Base-by-base conservation (phyloP, 164 flowering plant genomes). In the Platanus orientalis region DNA sequence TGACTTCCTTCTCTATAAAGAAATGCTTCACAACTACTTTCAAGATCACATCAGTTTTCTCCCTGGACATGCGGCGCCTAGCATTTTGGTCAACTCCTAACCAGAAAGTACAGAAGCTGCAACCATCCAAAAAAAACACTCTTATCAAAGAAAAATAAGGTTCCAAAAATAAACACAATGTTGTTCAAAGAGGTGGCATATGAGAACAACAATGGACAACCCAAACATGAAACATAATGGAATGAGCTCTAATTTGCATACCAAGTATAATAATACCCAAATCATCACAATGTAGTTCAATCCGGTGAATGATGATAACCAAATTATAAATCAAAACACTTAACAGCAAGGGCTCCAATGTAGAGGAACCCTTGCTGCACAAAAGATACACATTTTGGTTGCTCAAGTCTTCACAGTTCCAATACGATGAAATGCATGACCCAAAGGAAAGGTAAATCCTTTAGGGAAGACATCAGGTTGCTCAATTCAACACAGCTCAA, bases 1-100 rank as follows among this genome's bases (percentile, higher is more conserved):
- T 87, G 60, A 92, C 98, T 79, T 92, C 98, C 80, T 92, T 90
- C 78, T 90, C 97, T 77, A 92, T 83, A 62, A 92, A 92, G 67
- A 90, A 92, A 44, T 87, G 87, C 62, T 88, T 92, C 25, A 92
- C 96, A 66, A 88, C 88, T 16, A 81, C 83, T 83, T 88, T 92
- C 78, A 90, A 74, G 40, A 92, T 85, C 40, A 76, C 77, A 73
- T 92, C 96, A 27, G 80, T 65, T 77, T 81, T 90, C 77, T 90
- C 98, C 72, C 87, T 81, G 6, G 94, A 86, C 96, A 92, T 82
- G 45, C 79, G 82, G 45, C 87, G 89, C 72, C 83, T 78, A 66
- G 85, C 67, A 73, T 66, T 80, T 68, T 79, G 88, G 67, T 90
- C 97, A 73, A 88, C 82, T 53, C 86, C 92, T 74, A 75, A 67